These are phyloP conservation scores for Amanita polypyramis DNA, from an alignment of 768 basidiomycete species.

Conservation along the genomic window DNA sequence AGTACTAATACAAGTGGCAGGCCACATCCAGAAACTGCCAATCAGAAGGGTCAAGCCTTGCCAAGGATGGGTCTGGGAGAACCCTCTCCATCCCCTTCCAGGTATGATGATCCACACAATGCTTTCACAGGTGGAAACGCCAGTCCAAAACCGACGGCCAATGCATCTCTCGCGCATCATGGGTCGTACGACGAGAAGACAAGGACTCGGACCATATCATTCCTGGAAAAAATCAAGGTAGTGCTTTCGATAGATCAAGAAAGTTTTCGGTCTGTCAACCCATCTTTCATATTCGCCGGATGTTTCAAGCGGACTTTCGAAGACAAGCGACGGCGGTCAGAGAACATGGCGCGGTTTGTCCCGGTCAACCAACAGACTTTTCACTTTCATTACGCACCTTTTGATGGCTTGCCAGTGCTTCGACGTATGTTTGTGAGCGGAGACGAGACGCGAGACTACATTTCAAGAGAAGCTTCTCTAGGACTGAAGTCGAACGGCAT, in stretches of 20 bases:
- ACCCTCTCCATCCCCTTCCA: neutral
- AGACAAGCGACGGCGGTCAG: constrained; percentile 22
- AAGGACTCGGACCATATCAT: neutral
- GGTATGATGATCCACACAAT: neutral
- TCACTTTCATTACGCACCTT: constrained; percentile 60
- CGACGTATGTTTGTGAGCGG: constrained; percentile 57
- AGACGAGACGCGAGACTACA: constrained; percentile 62
- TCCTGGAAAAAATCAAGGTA: neutral
- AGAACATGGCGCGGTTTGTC: constrained; percentile 54
- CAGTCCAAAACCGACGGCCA: neutral
- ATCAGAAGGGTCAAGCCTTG: neutral
- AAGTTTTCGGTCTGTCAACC: constrained; percentile 57
- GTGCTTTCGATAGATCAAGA: constrained; percentile 72
- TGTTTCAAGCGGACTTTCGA: constrained; percentile 24
- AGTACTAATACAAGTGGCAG: no score
- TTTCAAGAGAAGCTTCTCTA: constrained; percentile 67
- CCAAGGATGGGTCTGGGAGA: neutral
- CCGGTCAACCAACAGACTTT: constrained; percentile 49
- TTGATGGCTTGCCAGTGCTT: constrained; percentile 60
- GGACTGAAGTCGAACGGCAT: constrained; percentile 62
- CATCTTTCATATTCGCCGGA: constrained; percentile 49
- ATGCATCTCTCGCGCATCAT: neutral
- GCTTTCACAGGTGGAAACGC: neutral
- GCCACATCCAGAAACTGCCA: neutral
- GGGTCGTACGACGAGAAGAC: neutral